Conservation (phyloP, 208 protist species). For the Trypanosoma caninum region DNA sequence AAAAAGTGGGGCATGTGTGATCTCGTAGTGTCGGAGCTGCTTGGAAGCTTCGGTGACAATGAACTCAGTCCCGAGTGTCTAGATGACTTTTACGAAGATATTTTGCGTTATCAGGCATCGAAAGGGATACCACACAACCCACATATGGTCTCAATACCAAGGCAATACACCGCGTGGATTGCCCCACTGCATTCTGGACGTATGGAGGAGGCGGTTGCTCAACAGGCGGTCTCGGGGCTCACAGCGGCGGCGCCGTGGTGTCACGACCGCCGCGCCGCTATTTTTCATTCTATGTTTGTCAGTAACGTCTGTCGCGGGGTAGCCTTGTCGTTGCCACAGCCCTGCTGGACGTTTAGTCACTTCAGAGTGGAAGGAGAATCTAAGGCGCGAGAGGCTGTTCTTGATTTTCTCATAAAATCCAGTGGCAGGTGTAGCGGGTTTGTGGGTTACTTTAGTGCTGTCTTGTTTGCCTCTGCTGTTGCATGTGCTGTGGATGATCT, state of each 20-base stretch:
- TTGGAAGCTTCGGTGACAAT: constrained; percentile 99
- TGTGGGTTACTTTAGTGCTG: constrained; percentile 64
- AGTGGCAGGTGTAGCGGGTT: constrained; percentile 57
- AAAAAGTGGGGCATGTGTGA: constrained; percentile 74
- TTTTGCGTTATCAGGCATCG: constrained; percentile 43
- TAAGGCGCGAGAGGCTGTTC: constrained; percentile 30
- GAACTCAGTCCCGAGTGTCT: constrained; percentile 99
- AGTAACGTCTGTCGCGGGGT: constrained; percentile 57
- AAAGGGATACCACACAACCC: constrained; percentile 43
- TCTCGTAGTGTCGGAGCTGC: constrained; percentile 96
- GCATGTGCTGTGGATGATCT: constrained; percentile 12
- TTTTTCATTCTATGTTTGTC: constrained; percentile 73
- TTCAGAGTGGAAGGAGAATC: constrained; percentile 3
- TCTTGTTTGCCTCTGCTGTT: constrained; percentile 40
- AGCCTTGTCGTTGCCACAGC: constrained; percentile 47
- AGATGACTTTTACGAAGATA: constrained; percentile 85
- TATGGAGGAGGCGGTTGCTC: constrained; percentile 49
- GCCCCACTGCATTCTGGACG: constrained; percentile 69
- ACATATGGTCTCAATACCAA: constrained; percentile 59
- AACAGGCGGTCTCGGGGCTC: constrained; percentile 58
- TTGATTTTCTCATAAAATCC: constrained; percentile 38
- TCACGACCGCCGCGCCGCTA: constrained; percentile 47
- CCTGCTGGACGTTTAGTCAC: constrained; percentile 82
- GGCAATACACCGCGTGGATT: constrained; percentile 72
- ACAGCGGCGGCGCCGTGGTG: constrained; percentile 43